Evolutionary conservation across 1,284 basidiomycete species (phyloP).

Genomic region (Schizophyllum amplum): DNA sequence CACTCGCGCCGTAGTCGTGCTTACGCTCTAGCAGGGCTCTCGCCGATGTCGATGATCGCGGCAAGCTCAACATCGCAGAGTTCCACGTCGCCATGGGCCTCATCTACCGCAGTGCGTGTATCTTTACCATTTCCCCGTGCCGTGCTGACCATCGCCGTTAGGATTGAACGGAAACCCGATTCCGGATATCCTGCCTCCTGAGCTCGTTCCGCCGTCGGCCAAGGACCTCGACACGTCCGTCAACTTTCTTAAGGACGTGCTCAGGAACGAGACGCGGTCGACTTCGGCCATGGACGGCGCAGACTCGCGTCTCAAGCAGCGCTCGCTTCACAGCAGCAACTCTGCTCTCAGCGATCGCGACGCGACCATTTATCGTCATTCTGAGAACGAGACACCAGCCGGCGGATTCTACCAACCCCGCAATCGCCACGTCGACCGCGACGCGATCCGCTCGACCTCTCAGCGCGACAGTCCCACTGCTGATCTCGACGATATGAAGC

Average conservation of each 20-base stretch:
- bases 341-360: conserved; percentile 60
- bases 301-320: conserved; percentile 56
- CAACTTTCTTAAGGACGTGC: conserved; percentile 84
- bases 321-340: conserved; percentile 58
- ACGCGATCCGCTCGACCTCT: conserved; percentile 68
- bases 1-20: neutral
- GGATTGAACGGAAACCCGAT: conserved; percentile 90
- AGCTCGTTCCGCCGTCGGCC: conserved; percentile 90
- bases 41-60: conserved; percentile 85
- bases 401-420: conserved; percentile 79
- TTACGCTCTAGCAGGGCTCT: conserved; percentile 57
- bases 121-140: neutral
- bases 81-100: conserved; percentile 99
- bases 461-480: conserved; percentile 65
- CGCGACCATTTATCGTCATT: conserved; percentile 91
- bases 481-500: conserved; percentile 84
- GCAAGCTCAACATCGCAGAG: conserved; percentile 91
- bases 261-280: conserved; percentile 76
- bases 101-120: conserved; percentile 83
- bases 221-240: conserved; percentile 89
- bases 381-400: conserved; percentile 44
- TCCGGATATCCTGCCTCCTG: conserved; percentile 80
- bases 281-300: conserved; percentile 25
- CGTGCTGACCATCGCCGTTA: conserved; percentile 23
- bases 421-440: conserved; percentile 83